A percentile compares a stretch with the other conserved stretches of the same genome.
Conservation (phyloP, 2,329 filamentous ascomycete species). For the Cryphonectria naterciae region DNA sequence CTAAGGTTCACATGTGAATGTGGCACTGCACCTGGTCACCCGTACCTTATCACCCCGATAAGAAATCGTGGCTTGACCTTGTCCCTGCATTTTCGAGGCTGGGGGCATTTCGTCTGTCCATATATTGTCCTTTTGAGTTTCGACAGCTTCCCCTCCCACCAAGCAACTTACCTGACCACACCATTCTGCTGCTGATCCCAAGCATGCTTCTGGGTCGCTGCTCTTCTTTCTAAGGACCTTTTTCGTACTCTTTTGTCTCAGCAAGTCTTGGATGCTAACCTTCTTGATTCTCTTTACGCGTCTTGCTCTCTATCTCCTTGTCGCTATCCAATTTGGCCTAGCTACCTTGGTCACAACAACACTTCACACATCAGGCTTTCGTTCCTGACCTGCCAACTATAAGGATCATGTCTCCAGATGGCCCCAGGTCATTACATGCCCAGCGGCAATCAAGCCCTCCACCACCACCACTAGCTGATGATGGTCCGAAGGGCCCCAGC, state of each 20-base stretch:
- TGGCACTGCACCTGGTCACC: background rate
- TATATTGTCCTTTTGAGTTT: background rate
- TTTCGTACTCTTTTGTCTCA: background rate
- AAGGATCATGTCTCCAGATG: conserved; percentile 25
- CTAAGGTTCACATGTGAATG: conserved; percentile 14
- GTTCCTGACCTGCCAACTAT: background rate
- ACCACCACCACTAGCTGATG: conserved; percentile 13
- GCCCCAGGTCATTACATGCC: conserved; percentile 21
- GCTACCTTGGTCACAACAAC: background rate
- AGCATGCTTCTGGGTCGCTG: background rate
- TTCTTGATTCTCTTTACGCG: background rate
- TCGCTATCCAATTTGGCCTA: background rate
- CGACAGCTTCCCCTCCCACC: background rate
- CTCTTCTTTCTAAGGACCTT: background rate
- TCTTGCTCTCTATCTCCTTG: background rate
- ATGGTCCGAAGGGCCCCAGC: conserved; percentile 44
- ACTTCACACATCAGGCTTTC: background rate
- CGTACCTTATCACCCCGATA: conserved; percentile 12
- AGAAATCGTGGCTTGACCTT: conserved; percentile 10
- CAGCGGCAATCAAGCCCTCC: conserved; percentile 25
- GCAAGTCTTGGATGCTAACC: background rate
- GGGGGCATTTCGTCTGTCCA: background rate
- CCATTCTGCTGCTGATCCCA: background rate
- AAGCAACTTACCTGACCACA: background rate
- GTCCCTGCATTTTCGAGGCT: background rate